Evolutionary conservation across 2,329 filamentous ascomycete genomes (phyloP).

Genomic region (Rutstroemia sp.): DNA sequence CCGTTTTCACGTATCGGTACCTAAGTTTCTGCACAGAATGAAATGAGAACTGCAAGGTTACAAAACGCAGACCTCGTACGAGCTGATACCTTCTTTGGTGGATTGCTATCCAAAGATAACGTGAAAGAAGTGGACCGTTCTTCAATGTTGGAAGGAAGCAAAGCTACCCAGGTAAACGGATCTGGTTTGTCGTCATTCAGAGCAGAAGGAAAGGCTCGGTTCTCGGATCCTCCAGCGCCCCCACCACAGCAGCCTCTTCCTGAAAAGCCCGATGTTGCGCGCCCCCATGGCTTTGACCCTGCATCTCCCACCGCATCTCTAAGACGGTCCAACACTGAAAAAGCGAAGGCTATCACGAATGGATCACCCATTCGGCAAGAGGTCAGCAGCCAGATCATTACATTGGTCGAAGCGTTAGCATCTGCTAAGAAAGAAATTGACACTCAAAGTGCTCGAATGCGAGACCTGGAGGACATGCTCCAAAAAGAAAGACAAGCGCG

Average conservation of each 20-base stretch:
- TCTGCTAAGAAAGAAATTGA: constrained; percentile 82
- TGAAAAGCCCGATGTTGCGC: constrained; percentile 74
- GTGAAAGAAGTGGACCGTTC: constrained; percentile 50
- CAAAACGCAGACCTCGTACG: constrained; percentile 80
- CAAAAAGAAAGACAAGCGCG: constrained; percentile 74
- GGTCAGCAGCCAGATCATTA: constrained; percentile 65
- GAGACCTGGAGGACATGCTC: constrained; percentile 72
- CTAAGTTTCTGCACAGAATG: constrained; percentile 49
- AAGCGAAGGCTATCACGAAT: constrained; percentile 50
- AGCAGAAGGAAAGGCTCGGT: constrained; percentile 71
- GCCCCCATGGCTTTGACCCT: constrained; percentile 33
- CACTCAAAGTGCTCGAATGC: constrained; percentile 70
- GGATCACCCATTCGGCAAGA: constrained; percentile 43
- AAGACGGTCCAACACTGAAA: constrained; percentile 69
- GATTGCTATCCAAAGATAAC: constrained; percentile 66
- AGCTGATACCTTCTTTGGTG: constrained; percentile 73
- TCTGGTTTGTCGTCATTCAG: constrained; percentile 42
- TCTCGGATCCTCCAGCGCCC: constrained; percentile 87
- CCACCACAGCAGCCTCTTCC: constrained; percentile 89
- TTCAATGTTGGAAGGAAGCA: constrained; percentile 41
- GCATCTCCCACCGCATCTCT: constrained; percentile 48
- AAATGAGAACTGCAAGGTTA: constrained; percentile 83
- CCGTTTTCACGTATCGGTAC: constrained; percentile 2
- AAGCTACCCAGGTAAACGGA: constrained; percentile 39
- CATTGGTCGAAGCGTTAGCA: constrained; percentile 77